Percentiles rank a stretch among this genome's conserved stretches.
These are phyloP conservation scores for Jacaranda copaia DNA, from an alignment of 257 asterid species.

Conservation along the genomic window DNA sequence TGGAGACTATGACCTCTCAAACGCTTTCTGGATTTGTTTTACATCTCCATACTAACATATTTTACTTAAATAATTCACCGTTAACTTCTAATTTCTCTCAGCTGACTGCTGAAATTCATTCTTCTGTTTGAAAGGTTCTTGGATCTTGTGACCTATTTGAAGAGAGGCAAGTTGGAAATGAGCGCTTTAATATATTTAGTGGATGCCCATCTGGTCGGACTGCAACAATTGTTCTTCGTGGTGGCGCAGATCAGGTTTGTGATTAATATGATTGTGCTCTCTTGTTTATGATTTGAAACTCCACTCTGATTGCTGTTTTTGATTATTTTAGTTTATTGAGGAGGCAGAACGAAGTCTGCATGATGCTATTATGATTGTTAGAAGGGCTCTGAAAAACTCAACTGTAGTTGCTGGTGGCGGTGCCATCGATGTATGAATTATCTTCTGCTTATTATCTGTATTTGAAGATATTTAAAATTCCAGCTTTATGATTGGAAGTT, in stretches of 20 bases:
- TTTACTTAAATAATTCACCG: background rate
- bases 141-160: conserved; percentile 83
- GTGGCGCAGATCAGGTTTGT: conserved; percentile 96
- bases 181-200: conserved; percentile 89
- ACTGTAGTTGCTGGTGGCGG: conserved; percentile 95
- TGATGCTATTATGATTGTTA: conserved; percentile 82
- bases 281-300: conserved; percentile 7
- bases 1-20: conserved; percentile 9
- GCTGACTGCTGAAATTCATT: conserved; percentile 24
- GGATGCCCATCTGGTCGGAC: conserved; percentile 92
- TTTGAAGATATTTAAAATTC: conserved; percentile 5
- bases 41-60: background rate
- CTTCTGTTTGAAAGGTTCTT: conserved; percentile 62
- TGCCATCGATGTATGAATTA: conserved; percentile 78
- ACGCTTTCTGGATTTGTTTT: background rate
- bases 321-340: conserved; percentile 58
- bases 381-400: conserved; percentile 90
- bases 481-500: conserved; percentile 7
- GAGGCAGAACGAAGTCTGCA: conserved; percentile 82
- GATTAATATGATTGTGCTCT: conserved; percentile 20
- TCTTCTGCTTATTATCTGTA: conserved; percentile 26
- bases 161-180: conserved; percentile 96
- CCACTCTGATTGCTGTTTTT: conserved; percentile 39
- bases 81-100: background rate
- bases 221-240: conserved; percentile 95